Evolutionary conservation across 805 yeast genomes (phyloP).

Genomic region (Starmerella bacillaris): DNA sequence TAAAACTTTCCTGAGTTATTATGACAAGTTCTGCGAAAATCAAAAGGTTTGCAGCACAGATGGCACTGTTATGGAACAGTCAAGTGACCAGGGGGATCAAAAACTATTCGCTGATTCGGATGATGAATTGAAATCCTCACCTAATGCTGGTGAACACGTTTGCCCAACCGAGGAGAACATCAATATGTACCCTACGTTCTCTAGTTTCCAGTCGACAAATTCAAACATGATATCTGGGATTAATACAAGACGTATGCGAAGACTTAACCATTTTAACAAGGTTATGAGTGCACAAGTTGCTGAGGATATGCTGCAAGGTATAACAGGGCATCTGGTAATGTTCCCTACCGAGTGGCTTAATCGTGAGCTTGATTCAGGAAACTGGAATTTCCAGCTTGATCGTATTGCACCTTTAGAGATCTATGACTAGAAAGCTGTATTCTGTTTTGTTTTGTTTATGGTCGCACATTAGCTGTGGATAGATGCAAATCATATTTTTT

Average conservation of each 20-base stretch:
- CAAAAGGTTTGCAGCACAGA: constrained; percentile 37
- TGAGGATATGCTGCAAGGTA: constrained; percentile 45
- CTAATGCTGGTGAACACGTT: background rate
- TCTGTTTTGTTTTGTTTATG: too few relatives aligned
- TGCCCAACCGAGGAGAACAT: background rate
- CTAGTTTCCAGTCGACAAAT: background rate
- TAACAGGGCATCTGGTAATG: constrained; percentile 76
- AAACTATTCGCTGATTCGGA: constrained; percentile 11
- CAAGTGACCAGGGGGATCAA: constrained; percentile 16
- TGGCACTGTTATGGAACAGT: constrained; percentile 26
- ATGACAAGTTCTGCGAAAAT: constrained; percentile 23
- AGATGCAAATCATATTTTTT: too few relatives aligned
- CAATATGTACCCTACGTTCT: background rate
- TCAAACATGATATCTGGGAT: background rate
- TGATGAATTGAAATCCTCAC: background rate
- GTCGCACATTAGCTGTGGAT: too few relatives aligned
- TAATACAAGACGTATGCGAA: constrained; percentile 10
- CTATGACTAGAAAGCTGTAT: too few relatives aligned
- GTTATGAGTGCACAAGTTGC: constrained; percentile 62
- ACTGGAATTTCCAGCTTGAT: constrained; percentile 91
- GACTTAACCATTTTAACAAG: constrained; percentile 24
- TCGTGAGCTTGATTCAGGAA: constrained; percentile 65
- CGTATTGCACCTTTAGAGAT: constrained; percentile 90
- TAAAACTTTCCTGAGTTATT: constrained; percentile 37
- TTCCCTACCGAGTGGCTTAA: constrained; percentile 86